These are phyloP conservation scores for Tricholoma terreum DNA, from an alignment of 768 basidiomycete species.

Conservation along the genomic window DNA sequence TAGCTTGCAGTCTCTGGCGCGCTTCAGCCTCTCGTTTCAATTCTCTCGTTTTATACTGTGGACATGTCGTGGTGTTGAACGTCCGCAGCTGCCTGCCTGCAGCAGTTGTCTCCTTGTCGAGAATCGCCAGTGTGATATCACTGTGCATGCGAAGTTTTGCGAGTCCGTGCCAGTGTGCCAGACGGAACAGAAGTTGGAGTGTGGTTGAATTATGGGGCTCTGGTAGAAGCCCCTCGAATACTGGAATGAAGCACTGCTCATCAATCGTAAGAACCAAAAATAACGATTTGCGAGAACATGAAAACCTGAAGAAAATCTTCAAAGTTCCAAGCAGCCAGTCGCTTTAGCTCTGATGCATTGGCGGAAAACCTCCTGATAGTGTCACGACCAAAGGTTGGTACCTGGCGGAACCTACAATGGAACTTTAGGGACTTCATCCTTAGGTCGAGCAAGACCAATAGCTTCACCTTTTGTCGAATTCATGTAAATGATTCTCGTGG, in stretches of 20 bases:
- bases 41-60: background rate
- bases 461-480: constrained; percentile 15
- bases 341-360: constrained; percentile 24
- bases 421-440: too few relatives aligned
- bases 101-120: background rate
- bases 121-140: constrained; percentile 10
- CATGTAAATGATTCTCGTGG: constrained; percentile 9
- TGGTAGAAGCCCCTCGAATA: constrained; percentile 6
- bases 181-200: constrained; percentile 20
- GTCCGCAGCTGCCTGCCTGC: constrained; percentile 21
- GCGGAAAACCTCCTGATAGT: constrained; percentile 24
- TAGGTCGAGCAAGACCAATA: too few relatives aligned
- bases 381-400: background rate
- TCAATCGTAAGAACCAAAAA: constrained; percentile 9
- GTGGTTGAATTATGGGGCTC: constrained; percentile 15
- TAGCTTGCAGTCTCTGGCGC: background rate
- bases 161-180: background rate
- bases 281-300: background rate
- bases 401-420: background rate
- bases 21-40: background rate
- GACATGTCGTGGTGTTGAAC: constrained; percentile 14
- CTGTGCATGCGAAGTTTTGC: too few relatives aligned
- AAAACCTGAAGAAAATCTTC: constrained; percentile 27
- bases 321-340: constrained; percentile 28
- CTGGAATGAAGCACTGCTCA: constrained; percentile 10